These are phyloP conservation scores for Physcomitrium patens DNA, from an alignment of 225 moss, liverwort and hornwort genomes.

Conservation along the genomic window DNA sequence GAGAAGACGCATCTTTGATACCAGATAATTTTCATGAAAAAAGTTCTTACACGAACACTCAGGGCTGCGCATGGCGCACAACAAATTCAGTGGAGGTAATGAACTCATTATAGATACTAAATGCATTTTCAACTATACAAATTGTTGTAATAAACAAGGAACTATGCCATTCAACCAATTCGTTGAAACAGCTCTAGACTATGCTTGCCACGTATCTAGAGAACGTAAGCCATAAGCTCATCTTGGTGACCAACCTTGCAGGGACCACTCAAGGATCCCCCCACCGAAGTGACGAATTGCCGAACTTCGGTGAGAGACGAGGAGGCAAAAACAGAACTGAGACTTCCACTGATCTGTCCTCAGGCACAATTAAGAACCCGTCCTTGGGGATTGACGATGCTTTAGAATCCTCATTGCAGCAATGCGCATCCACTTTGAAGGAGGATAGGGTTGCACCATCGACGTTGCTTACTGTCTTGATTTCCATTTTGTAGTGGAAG, in stretches of 20 bases:
- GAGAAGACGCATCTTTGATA: background rate
- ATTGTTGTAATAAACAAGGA: conserved; percentile 8
- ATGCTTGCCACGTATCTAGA: conserved; percentile 3
- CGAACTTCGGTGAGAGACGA: background rate
- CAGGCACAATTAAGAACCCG: conserved; percentile 37
- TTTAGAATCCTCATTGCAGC: conserved; percentile 25
- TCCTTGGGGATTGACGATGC: background rate
- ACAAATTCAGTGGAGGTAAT: background rate
- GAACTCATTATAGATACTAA: background rate
- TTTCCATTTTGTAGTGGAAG: conserved; percentile 32
- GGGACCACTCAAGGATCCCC: background rate
- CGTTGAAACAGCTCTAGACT: conserved; percentile 12
- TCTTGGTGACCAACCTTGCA: background rate
- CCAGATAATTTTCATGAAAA: background rate
- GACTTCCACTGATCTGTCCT: conserved; percentile 29
- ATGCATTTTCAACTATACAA: conserved; percentile 14
- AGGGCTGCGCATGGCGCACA: background rate
- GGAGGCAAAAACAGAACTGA: conserved; percentile 20
- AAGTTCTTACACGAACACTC: background rate
- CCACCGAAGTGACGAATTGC: background rate
- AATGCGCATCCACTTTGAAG: conserved; percentile 35
- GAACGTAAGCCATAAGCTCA: background rate
- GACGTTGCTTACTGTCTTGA: conserved; percentile 25
- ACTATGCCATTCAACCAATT: background rate
- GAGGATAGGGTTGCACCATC: conserved; percentile 16